Conservation (phyloP, 225 moss, liverwort and hornwort species). For the Anthoceros angustus region DNA sequence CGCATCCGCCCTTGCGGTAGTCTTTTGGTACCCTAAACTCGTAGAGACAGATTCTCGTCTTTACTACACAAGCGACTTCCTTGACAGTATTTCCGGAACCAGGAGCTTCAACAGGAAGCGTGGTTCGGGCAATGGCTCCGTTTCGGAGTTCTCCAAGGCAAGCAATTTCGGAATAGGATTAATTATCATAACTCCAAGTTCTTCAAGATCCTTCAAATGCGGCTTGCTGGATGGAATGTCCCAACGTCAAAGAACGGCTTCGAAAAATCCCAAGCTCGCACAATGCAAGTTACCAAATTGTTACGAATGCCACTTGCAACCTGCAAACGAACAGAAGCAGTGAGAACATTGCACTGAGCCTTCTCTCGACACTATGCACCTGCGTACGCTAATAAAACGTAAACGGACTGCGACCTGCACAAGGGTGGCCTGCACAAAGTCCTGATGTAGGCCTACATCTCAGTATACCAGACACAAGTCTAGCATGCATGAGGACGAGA, state of each 20-base stretch:
- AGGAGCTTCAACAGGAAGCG: no score
- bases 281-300: conserved; percentile 87
- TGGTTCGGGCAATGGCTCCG: conserved; percentile 92
- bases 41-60: no score
- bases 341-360: background rate
- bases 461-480: background rate
- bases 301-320: conserved; percentile 80
- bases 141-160: conserved; percentile 79
- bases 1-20: no score
- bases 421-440: background rate
- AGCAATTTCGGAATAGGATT: conserved; percentile 72
- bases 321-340: conserved; percentile 19
- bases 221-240: conserved; percentile 72
- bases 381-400: background rate
- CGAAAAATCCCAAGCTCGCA: conserved; percentile 93
- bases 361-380: background rate
- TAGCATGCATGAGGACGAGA: background rate
- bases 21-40: no score
- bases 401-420: no score
- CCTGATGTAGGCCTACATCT: background rate
- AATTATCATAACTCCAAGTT: conserved; percentile 57
- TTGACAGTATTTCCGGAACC: no score
- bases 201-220: conserved; percentile 46
- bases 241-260: conserved; percentile 94
- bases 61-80: no score